Evolutionary conservation across 2,329 filamentous ascomycete genomes (phyloP), one percentile per base, ranked within the genome.

Genomic region (Lasiodiplodia gonubiensis): DNA sequence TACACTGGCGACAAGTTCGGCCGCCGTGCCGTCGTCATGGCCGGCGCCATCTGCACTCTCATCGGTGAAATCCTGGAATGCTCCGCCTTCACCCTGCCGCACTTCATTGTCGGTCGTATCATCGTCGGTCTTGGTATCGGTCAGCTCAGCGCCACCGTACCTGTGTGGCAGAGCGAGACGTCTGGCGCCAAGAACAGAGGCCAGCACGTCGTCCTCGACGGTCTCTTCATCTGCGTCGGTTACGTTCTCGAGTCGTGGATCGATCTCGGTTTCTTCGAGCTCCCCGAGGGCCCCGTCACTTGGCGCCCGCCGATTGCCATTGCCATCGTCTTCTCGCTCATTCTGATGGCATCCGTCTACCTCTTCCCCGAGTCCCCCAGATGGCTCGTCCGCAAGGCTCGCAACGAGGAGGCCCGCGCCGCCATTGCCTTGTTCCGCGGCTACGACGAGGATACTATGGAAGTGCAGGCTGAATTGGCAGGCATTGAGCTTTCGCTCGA

Each of bases 381-480:
- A 52, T 82, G 86, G 86, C 78, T 88, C 10, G 82, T 87, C 33
- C 80, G 81, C 59, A 82, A 86, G 42, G 84, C 86, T 55, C 83
- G 84, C 18, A 77, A 81, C 11, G 86, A 88, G 30, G 84, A 89
- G 71, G 87, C 86, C 0, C 68, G 67, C 35, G 12, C 59, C 6
- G 78, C 74, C 37, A 72, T 85, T 8, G 75, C 81, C 2, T 74
- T 74, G 3, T 76, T 84, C 54, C 79, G 79, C 48, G 81, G 77
- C n/a, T 72, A 78, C 1, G 71, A 77, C 1, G 68, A 73, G 4
- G 76, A 83, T 12, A 75, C 79, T 2, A 74, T 78, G 0, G 75
- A 78, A 39, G 74, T 83, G 27, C 71, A 76, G 12, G 74, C 76
- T 2, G 84, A 86, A 69, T 75, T 86, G 3, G 75, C 77, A 2